Evolutionary conservation across 2,329 filamentous ascomycete genomes (phyloP).

Genomic region (Xylaria sp.): DNA sequence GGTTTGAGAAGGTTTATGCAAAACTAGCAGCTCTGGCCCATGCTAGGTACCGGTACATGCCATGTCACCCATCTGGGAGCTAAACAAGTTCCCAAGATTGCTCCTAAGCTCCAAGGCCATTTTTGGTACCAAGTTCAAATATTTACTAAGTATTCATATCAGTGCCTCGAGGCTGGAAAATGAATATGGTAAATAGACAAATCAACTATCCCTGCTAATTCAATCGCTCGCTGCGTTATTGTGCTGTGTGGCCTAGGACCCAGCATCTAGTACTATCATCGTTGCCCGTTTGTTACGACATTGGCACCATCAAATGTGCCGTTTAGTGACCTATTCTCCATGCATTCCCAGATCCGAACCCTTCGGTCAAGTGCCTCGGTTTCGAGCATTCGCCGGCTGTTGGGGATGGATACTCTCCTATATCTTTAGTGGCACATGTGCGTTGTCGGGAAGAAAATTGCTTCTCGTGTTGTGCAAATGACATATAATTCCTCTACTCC

Average conservation of each 20-base stretch:
- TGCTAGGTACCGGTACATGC: conserved; percentile 48
- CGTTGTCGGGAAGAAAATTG: neutral
- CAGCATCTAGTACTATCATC: neutral
- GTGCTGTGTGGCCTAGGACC: neutral
- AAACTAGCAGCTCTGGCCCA: neutral
- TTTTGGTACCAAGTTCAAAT: neutral
- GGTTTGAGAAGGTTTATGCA: conserved; percentile 62
- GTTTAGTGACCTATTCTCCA: neutral
- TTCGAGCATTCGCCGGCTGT: neutral
- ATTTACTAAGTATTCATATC: neutral
- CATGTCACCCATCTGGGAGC: neutral
- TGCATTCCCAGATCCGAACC: neutral
- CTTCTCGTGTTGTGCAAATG: neutral
- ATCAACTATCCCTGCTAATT: neutral
- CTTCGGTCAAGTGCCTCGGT: neutral
- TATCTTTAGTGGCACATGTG: neutral
- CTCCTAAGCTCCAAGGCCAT: too few relatives aligned
- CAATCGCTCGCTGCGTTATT: neutral
- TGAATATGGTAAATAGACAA: neutral
- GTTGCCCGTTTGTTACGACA: neutral
- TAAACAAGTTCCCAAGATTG: conserved; percentile 6
- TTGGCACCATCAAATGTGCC: neutral
- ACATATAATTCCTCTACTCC: conserved; percentile 8
- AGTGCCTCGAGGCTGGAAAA: neutral
- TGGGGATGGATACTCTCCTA: neutral